phyloP scores from a whole-genome alignment of 768 basidiomycete genomes.

The Leccinum pellstonianum region DNA sequence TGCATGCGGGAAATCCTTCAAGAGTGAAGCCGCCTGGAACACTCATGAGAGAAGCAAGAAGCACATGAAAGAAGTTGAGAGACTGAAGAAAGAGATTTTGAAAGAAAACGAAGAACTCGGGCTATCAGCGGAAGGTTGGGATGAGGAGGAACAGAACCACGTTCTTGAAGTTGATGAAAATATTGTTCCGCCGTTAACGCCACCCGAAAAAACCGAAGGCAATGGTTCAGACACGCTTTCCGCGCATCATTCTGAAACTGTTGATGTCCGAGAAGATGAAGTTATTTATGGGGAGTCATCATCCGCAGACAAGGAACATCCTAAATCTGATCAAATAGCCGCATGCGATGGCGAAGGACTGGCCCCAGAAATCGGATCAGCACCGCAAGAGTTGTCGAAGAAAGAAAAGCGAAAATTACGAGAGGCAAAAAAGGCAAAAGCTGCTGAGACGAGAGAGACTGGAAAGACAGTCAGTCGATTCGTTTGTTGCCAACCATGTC shows the following conservation, averaged over 20 bases:
- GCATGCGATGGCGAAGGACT: background rate
- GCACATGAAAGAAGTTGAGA: conserved; percentile 85
- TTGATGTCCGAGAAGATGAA: conserved; percentile 10
- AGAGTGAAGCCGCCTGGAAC: conserved; percentile 91
- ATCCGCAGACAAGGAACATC: conserved; percentile 5
- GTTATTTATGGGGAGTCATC: conserved; percentile 3
- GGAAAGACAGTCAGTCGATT: background rate
- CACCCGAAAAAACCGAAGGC: conserved; percentile 4
- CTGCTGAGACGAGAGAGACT: conserved; percentile 1
- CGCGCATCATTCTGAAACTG: background rate
- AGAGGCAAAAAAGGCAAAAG: conserved; percentile 64
- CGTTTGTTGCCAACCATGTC: background rate
- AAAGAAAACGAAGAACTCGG: conserved; percentile 69
- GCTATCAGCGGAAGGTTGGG: conserved; percentile 39
- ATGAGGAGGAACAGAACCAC: conserved; percentile 20
- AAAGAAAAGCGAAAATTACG: conserved; percentile 77
- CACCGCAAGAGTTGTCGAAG: conserved; percentile 53
- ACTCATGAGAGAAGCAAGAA: conserved; percentile 97
- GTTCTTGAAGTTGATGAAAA: conserved; percentile 13
- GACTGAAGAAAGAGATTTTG: conserved; percentile 73
- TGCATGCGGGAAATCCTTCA: conserved; percentile 87
- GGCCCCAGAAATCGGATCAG: conserved; percentile 1
- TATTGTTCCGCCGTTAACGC: conserved; percentile 16
- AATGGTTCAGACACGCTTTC: conserved; percentile 2
- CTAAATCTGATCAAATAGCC: conserved; percentile 4